Conservation (phyloP, 495 filamentous ascomycete species). For the Aspergillus panamensis region DNA sequence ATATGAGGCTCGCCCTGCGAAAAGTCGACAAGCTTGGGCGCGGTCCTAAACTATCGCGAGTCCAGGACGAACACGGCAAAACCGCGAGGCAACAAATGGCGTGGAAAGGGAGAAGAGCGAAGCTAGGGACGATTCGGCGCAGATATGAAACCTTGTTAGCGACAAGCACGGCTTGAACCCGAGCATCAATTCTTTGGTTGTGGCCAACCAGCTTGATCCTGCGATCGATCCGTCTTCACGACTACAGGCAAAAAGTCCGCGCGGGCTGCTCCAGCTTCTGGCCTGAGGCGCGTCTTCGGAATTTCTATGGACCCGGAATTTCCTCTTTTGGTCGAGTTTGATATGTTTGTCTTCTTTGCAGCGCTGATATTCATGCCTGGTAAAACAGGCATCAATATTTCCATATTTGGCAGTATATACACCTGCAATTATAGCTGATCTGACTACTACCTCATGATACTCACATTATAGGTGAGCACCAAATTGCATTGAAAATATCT, state of each 20-base stretch:
- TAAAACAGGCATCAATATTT: background rate
- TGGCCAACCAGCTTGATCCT: constrained; percentile 24
- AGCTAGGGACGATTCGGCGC: constrained; percentile 12
- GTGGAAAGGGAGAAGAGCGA: background rate
- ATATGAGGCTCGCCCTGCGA: background rate
- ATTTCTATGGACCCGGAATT: constrained; percentile 13
- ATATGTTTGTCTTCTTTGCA: constrained; percentile 2
- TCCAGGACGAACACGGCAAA: constrained; percentile 20
- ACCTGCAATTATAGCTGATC: background rate
- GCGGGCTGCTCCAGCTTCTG: constrained; percentile 30
- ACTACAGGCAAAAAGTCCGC: constrained; percentile 32
- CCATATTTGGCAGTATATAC: constrained; percentile 1
- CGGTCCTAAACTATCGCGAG: constrained; percentile 22
- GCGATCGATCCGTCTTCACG: constrained; percentile 26
- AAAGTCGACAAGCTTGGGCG: constrained; percentile 15
- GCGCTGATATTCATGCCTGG: background rate
- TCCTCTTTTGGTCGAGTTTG: constrained; percentile 4
- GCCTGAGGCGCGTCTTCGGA: constrained; percentile 28
- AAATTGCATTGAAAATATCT: background rate
- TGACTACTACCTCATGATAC: background rate
- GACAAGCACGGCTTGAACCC: constrained; percentile 5
- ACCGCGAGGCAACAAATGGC: constrained; percentile 13
- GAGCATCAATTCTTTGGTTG: constrained; percentile 22
- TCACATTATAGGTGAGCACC: background rate
- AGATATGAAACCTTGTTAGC: constrained; percentile 4